Conservation (phyloP, 2,329 filamentous ascomycete genomes). For the Talaromyces funiculosus region DNA sequence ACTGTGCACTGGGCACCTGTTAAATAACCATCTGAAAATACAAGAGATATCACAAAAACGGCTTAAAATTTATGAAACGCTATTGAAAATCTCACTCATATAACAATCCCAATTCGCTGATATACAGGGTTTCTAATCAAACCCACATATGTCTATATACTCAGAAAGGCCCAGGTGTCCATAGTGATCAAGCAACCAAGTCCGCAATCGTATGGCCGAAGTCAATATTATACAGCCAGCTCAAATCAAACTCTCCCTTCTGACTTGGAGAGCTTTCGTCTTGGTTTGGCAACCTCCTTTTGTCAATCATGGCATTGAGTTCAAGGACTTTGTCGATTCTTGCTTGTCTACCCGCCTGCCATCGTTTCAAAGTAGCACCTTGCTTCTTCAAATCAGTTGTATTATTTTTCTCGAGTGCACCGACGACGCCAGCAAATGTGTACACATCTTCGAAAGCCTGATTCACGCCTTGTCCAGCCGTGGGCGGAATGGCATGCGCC, state of each 20-base stretch:
- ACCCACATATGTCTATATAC: too few relatives aligned
- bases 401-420: neutral
- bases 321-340: constrained; percentile 9
- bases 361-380: neutral
- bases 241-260: constrained; percentile 4
- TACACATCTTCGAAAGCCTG: constrained; percentile 54
- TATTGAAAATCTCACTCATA: neutral
- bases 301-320: constrained; percentile 12
- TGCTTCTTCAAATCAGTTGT: neutral
- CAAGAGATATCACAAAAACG: neutral
- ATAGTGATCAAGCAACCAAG: neutral
- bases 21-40: neutral
- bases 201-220: constrained; percentile 3
- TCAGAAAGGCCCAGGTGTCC: neutral
- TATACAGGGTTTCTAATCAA: neutral
- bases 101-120: neutral
- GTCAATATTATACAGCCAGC: constrained; percentile 8
- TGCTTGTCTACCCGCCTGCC: constrained; percentile 6
- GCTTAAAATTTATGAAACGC: neutral
- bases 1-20: too few relatives aligned
- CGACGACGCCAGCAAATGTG: constrained; percentile 39
- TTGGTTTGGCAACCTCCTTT: constrained; percentile 1
- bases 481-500: constrained; percentile 57
- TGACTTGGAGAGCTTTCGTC: neutral
- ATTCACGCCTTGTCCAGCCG: constrained; percentile 55